Base-by-base conservation (phyloP, 306 rosid species). In the Pyrus betulifolia region DNA sequence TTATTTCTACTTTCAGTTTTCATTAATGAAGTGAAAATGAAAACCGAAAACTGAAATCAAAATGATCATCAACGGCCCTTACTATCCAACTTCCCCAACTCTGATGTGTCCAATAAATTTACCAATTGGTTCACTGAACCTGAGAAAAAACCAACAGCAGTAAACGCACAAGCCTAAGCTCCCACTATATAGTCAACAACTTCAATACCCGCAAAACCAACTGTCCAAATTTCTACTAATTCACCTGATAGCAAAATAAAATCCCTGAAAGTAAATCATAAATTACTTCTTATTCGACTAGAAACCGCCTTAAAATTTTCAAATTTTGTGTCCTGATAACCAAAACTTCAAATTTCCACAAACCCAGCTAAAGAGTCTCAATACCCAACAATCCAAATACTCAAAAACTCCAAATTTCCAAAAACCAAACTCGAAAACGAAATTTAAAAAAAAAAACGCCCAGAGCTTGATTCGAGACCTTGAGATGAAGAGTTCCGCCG, bases 401-500 rank as follows among this genome's bases (percentile, higher is more conserved):
- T 57, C 10, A 35, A 57, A n/a, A 33, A 15, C 35, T 35, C 45
- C 35, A 7, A 72, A 57, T 35, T 57, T 22, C 22, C 13, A 40
- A 6, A 68, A 74, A 58, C 25, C 18, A 40, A 45, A 45, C 11
- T 5, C 5, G 17, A 25, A 59, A 74, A 28, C 2, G 4, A 18
- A 69, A 3, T 2, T 25, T 44, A 11, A 55, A 64, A 25, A 25
- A 25, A 25, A 25, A 74, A 25, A 61, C 0, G 9, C 8, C 19
- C 4, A 15, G 13, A 49, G 12, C 63, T 27, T 23, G 28, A 12
- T 27, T 23, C 23, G 5, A 31, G 8, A 96, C 99, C 98, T 91
- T 83, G 55, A 96, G 5, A 75, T 96, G 99, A 77, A 96, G 97
- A 40, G 98, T 92, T 30, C 99, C 99, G 54, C 99, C 99, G 14